Evolutionary conservation across 345 rosid species (phyloP).

Genomic region (Populus pruinosa): DNA sequence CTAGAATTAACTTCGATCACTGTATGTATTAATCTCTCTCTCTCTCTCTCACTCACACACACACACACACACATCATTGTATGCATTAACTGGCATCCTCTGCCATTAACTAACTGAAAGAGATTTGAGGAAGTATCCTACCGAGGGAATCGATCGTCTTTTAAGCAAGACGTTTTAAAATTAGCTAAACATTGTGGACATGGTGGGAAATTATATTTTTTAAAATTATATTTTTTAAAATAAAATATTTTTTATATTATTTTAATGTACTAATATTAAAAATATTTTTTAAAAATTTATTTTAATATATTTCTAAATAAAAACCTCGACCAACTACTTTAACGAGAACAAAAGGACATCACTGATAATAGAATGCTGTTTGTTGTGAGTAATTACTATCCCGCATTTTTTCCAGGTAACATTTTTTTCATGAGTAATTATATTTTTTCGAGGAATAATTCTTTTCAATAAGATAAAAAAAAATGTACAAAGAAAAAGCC

Average conservation of each 20-base stretch:
- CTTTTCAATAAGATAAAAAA: neutral
- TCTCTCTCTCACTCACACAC: no score
- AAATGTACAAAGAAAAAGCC: neutral
- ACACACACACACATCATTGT: no score
- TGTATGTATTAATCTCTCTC: neutral
- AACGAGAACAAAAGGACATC: no score
- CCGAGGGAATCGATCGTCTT: neutral
- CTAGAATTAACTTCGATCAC: neutral
- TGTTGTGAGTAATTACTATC: neutral
- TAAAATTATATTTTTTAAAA: no score
- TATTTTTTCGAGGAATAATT: neutral
- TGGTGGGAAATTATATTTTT: no score
- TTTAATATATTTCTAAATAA: no score
- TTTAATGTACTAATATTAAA: no score
- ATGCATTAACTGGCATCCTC: neutral
- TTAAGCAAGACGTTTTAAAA: neutral
- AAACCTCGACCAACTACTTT: neutral
- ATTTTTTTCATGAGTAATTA: neutral
- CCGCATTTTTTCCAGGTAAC: neutral
- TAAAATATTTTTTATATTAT: no score
- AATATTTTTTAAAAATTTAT: no score
- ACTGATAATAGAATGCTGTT: neutral
- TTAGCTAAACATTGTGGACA: neutral
- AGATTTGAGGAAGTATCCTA: neutral
- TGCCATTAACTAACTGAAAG: neutral